Base-by-base conservation (phyloP, 768 basidiomycete genomes). In the Phanerochaete sordida region DNA sequence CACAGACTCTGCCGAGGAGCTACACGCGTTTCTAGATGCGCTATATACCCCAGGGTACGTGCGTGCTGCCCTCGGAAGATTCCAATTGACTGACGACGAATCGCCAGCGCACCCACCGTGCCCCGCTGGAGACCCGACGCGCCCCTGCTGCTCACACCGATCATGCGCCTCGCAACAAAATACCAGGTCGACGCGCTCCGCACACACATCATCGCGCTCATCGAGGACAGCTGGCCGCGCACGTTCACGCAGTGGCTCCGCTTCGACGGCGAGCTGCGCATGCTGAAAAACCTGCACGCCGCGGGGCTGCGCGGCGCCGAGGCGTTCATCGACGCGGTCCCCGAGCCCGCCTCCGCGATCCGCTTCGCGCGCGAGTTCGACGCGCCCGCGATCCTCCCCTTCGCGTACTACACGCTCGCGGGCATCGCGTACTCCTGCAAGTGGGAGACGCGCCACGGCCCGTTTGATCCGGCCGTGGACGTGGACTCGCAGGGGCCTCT, bases 141-240 rank as follows among this genome's bases (percentile, higher is more conserved):
- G 5, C 62, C 70, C 0, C 33, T 66, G 4, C 48, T 35, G 13
- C 56, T 70, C 19, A 37, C 57, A 16, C 60, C 59, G 15, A 52
- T 56, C 31, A 62, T 71, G 37, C 45, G 62, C 12, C 61, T 73
- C 44, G 69, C 72, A 5, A 64, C 58, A 55, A 73, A 73, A 55
- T 73, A 71, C 57, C 63, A 69, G 43, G 65, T 70, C 48, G 67
- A 70, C 13, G 11, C 62, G 4, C 56, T 72, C 11, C 63, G 69
- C 24, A 44, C 61, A 6, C 60, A 62, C 11, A 62, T 73, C 47
- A 56, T 70, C 33, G 26, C 63, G 12, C 54, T 63, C 13, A 50
- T 72, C 19, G 53, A 57, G 21, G 65, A 62, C 35, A 68, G 69
- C 52, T 73, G 72, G 71, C 72, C 72, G 16, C 47, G 27, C 9